phyloP scores from a whole-genome alignment of 2,329 filamentous ascomycete genomes.

The Pestalotiopsis sp. region DNA sequence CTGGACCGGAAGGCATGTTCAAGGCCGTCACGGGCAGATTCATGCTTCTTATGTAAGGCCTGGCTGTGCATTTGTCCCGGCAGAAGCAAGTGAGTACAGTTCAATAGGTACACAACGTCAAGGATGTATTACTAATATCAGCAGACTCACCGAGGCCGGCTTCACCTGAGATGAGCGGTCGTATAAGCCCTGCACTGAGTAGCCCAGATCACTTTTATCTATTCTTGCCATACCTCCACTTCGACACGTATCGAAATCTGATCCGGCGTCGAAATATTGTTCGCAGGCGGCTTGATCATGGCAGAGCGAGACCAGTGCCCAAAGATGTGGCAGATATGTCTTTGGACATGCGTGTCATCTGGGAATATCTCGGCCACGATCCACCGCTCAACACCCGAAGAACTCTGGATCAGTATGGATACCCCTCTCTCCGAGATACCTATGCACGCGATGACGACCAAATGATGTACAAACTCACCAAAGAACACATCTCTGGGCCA shows the following conservation, averaged over 20 bases:
- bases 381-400: slow-evolving; percentile 63
- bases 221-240: slow-evolving; percentile 64
- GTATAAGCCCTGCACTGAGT: slow-evolving; percentile 24
- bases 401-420: slow-evolving; percentile 66
- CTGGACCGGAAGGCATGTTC: slow-evolving; percentile 50
- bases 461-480: slow-evolving; percentile 69
- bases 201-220: slow-evolving; percentile 45
- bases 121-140: background rate
- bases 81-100: slow-evolving; percentile 30
- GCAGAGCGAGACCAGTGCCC: slow-evolving; percentile 58
- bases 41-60: slow-evolving; percentile 53
- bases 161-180: slow-evolving; percentile 28
- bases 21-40: slow-evolving; percentile 50
- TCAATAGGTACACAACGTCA: background rate
- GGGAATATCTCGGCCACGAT: slow-evolving; percentile 64
- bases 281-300: slow-evolving; percentile 52
- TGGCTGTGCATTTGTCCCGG: slow-evolving; percentile 48
- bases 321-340: slow-evolving; percentile 55
- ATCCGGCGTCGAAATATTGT: slow-evolving; percentile 59
- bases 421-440: slow-evolving; percentile 63
- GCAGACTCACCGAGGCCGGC: slow-evolving; percentile 40
- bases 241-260: slow-evolving; percentile 63
- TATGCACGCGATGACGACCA: slow-evolving; percentile 65
- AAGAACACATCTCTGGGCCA: slow-evolving; percentile 39
- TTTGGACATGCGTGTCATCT: slow-evolving; percentile 61